Evolutionary conservation across 352 stramenopile species (phyloP).

Genomic region (Globisporangium megalacanthum): DNA sequence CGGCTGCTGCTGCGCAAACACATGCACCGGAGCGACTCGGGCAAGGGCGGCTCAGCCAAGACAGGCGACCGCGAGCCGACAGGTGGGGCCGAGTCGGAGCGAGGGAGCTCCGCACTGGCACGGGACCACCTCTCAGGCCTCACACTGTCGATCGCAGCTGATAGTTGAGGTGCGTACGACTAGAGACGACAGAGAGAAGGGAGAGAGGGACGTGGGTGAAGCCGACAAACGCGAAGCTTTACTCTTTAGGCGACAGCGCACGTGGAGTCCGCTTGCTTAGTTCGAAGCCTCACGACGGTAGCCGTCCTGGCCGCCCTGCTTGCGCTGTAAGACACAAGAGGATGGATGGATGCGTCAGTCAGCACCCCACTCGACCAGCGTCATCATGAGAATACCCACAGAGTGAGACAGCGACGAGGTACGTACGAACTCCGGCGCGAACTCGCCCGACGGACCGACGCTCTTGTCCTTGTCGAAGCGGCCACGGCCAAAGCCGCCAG

Average conservation of each 20-base stretch:
- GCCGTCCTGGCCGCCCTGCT: slow-evolving; percentile 74
- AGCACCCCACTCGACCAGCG: too few species aligned
- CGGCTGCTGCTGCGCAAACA: slow-evolving; percentile 39
- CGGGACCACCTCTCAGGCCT: slow-evolving; percentile 15
- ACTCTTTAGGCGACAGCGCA: slow-evolving; percentile 62
- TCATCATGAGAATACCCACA: background rate
- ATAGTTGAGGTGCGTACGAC: slow-evolving; percentile 7
- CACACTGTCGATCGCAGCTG: slow-evolving; percentile 11
- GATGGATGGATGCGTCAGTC: slow-evolving; percentile 5
- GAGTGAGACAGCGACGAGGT: background rate
- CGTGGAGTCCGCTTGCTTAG: slow-evolving; percentile 42
- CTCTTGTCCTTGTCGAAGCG: slow-evolving; percentile 89
- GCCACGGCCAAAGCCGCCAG: slow-evolving; percentile 76
- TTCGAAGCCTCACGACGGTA: slow-evolving; percentile 85
- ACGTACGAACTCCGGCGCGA: slow-evolving; percentile 87
- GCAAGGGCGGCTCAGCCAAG: background rate
- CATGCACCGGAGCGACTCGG: slow-evolving; percentile 7
- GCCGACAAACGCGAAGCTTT: slow-evolving; percentile 74
- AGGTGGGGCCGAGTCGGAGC: background rate
- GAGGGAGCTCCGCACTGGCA: background rate
- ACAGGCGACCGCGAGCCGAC: background rate
- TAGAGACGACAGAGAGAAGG: background rate
- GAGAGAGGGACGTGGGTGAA: slow-evolving; percentile 13
- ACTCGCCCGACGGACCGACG: slow-evolving; percentile 83
- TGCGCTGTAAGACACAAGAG: slow-evolving; percentile 10